Evolutionary conservation across 2,329 filamentous ascomycete genomes (phyloP), one percentile per base, ranked within the genome.

Genomic region (Arthrobotrys megalospora): DNA sequence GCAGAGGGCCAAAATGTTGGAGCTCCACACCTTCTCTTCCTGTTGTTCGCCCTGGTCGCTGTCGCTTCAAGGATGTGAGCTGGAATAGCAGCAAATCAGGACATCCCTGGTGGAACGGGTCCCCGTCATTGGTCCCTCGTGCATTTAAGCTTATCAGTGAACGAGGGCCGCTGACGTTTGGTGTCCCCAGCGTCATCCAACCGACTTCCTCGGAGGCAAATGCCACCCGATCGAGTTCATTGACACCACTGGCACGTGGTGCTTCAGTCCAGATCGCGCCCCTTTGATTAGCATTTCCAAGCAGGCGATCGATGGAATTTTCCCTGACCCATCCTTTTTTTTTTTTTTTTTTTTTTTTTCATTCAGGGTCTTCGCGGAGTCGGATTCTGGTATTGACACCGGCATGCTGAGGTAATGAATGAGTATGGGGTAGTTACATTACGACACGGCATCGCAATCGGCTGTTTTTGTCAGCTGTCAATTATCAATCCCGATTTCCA

Each of bases 91-190:
- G 60, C 60, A 52, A 60, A 60, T 75, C 70, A 64, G 24, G 41
- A 64, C 28, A 67, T 75, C 63, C 70, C 70, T 75, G 70, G 67
- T 52, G 60, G 50, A 63, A 66, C 43, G 32, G 43, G 34, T 24
- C 73, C n/a, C 60, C 73, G 73, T 63, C 62, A 77, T 77, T 77
- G 73, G 73, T 67, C 36, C 28, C 66, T 62, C 52, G 66, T 71
- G 73, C 73, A 77, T 77, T 77, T 77, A 77, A 77, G 73, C 73
- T 77, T 77, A 77, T 77, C 73, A 77, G 66, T 36, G 21, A 67
- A 43, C 65, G 45, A 55, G 63, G 41, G 53, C 66, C 65, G 50
- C 65, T 77, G 73, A 77, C 73, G 73, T 77, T 71, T 71, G 32
- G 58, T 11, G 6, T 38, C 58, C 50, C 43, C 34, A 53, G 32